phyloP scores from a whole-genome alignment of 164 flowering plant species.

The Akebia trifoliata region DNA sequence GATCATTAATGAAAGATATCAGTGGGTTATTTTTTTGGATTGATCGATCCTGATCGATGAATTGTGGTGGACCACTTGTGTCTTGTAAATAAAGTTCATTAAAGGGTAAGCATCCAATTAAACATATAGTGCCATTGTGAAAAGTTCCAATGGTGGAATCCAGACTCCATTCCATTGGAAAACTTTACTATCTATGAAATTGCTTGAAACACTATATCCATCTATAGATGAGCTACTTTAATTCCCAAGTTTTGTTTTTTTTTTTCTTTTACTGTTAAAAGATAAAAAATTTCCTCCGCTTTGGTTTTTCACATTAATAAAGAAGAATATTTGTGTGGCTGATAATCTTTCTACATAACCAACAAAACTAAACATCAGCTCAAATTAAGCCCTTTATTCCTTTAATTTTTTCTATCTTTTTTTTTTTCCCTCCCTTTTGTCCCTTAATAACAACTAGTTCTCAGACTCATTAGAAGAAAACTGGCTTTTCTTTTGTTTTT shows the following conservation, averaged over 20 bases:
- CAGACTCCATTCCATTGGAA: not conserved
- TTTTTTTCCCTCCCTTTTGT: not conserved
- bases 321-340: not conserved
- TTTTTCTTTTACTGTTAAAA: not conserved
- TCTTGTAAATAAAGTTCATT: not conserved
- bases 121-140: conserved; percentile 3
- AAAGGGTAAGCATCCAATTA: not conserved
- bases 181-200: not conserved
- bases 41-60: too few relatives aligned
- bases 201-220: not conserved
- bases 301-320: not conserved
- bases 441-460: conserved; percentile 1
- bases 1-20: too few relatives aligned
- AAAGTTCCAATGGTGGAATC: conserved; percentile 9
- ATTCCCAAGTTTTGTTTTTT: not conserved
- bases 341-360: not conserved
- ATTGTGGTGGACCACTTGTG: not conserved
- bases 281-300: conserved; percentile 2
- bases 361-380: conserved; percentile 5
- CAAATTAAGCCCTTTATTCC: conserved; percentile 5
- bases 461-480: not conserved
- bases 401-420: not conserved
- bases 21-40: too few relatives aligned
- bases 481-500: conserved; percentile 10
- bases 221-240: not conserved